Evolutionary conservation across 495 filamentous ascomycete genomes (phyloP).

Genomic region (Articulospora tetracladia): DNA sequence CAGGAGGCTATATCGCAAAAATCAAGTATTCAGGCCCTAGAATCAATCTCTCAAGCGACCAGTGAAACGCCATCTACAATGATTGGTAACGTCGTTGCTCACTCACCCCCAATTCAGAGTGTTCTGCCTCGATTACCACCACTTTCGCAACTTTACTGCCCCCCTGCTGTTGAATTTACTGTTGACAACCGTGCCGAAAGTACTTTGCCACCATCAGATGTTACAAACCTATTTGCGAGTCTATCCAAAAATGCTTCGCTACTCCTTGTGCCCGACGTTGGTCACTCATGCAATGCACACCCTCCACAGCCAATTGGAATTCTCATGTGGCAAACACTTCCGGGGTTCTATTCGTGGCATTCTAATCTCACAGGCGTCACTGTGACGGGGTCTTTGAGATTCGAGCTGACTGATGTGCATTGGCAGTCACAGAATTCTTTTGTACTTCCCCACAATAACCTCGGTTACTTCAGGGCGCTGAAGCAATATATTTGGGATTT

Average conservation of each 20-base stretch:
- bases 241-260: slow-evolving; percentile 3
- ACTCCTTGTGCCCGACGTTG: neutral
- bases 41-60: too few species aligned
- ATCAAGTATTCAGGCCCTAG: too few species aligned
- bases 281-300: neutral
- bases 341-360: slow-evolving; percentile 11
- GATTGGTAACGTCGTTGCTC: neutral
- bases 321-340: slow-evolving; percentile 9
- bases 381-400: neutral
- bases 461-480: slow-evolving; percentile 1
- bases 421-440: slow-evolving; percentile 3
- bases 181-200: slow-evolving; percentile 9
- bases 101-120: neutral
- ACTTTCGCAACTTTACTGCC: neutral
- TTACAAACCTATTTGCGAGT: neutral
- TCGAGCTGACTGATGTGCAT: slow-evolving; percentile 5
- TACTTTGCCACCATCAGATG: neutral
- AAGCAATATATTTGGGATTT: slow-evolving; percentile 16
- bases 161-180: slow-evolving; percentile 5
- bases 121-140: neutral
- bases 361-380: neutral
- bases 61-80: too few species aligned
- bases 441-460: neutral
- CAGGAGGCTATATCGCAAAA: too few species aligned
- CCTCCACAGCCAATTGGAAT: neutral